Conservation (phyloP, 805 yeast genomes). For the Candida andamanensis region DNA sequence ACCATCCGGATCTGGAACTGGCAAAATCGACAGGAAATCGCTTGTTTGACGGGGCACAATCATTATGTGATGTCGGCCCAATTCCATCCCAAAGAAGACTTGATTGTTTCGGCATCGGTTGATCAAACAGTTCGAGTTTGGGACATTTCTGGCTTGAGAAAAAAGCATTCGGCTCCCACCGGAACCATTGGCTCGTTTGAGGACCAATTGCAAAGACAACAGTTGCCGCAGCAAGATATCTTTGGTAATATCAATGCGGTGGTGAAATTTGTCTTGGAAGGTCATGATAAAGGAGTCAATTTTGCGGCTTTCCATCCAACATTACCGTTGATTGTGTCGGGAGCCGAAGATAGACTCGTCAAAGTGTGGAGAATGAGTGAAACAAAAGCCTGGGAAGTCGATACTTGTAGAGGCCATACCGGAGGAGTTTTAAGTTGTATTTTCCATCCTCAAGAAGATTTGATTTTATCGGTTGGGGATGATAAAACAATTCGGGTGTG, state of each 20-base stretch:
- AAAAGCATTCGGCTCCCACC: constrained; percentile 83
- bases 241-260: constrained; percentile 93
- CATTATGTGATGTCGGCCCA: constrained; percentile 98
- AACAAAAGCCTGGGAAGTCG: constrained; percentile 98
- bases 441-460: constrained; percentile 91
- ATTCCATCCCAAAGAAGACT: constrained; percentile 93
- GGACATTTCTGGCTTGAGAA: constrained; percentile 94
- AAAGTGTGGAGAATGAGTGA: constrained; percentile 98
- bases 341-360: constrained; percentile 92
- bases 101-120: constrained; percentile 90
- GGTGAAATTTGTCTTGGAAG: constrained; percentile 93
- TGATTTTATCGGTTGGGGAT: constrained; percentile 89
- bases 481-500: constrained; percentile 95
- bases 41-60: constrained; percentile 95
- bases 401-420: constrained; percentile 96
- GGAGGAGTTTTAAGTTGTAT: constrained; percentile 84
- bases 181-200: constrained; percentile 44
- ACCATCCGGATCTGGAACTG: constrained; percentile 99
- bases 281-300: constrained; percentile 97
- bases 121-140: constrained; percentile 99
- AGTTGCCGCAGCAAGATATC: constrained; percentile 80
- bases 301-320: constrained; percentile 99
- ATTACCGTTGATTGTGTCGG: constrained; percentile 88
- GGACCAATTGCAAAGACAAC: constrained; percentile 53
- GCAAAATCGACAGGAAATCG: constrained; percentile 97